phyloP scores from a whole-genome alignment of 768 basidiomycete genomes.

The Tephrocybe sp. region DNA sequence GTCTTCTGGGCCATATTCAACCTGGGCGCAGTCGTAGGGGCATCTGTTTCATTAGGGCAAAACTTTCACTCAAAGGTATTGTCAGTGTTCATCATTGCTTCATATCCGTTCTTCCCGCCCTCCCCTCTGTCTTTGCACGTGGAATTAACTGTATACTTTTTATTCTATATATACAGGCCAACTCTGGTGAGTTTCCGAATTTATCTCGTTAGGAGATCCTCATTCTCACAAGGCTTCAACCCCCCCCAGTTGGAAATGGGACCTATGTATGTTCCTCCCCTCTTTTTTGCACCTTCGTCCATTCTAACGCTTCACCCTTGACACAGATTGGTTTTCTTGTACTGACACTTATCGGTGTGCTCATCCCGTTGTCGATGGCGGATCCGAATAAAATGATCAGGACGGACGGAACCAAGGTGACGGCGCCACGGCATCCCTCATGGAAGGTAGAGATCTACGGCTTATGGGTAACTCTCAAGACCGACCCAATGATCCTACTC shows the following conservation, averaged over 20 bases:
- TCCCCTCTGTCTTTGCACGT: not conserved
- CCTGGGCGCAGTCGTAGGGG: constrained; percentile 75
- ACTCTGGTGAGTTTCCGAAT: constrained; percentile 32
- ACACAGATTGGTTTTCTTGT: constrained; percentile 70
- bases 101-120: not conserved
- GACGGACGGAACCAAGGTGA: constrained; percentile 70
- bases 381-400: constrained; percentile 72
- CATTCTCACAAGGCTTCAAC: constrained; percentile 1
- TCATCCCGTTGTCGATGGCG: constrained; percentile 67
- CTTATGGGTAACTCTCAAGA: constrained; percentile 63
- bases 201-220: not conserved
- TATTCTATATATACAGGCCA: constrained; percentile 27
- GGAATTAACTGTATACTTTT: constrained; percentile 5
- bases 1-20: constrained; percentile 89
- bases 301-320: constrained; percentile 2
- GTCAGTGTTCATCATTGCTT: constrained; percentile 9
- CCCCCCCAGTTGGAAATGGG: constrained; percentile 55
- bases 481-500: constrained; percentile 69
- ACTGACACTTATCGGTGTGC: constrained; percentile 66
- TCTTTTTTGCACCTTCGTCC: not conserved
- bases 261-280: constrained; percentile 63
- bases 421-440: constrained; percentile 60
- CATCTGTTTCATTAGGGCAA: constrained; percentile 68
- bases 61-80: constrained; percentile 64
- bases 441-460: constrained; percentile 76